phyloP scores from a whole-genome alignment of 371 early-diverging fungal species.

The Mucor plumbeus region DNA sequence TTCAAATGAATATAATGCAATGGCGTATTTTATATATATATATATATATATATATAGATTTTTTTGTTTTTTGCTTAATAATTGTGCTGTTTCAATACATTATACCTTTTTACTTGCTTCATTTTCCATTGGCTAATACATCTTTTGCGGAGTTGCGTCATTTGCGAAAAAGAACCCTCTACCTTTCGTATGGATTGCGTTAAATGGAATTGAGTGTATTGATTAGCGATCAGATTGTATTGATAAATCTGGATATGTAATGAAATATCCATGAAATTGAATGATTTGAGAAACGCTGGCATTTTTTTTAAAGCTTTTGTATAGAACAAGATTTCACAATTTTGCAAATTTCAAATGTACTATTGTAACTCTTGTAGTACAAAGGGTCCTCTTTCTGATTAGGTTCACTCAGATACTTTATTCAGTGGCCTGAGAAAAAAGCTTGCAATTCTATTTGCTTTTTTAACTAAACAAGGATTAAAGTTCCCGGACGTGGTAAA shows the following conservation, averaged over 20 bases:
- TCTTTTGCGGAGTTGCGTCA: conserved; percentile 12
- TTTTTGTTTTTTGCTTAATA: conserved; percentile 6
- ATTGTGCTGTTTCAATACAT: conserved; percentile 1
- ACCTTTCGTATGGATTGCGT: too few relatives aligned
- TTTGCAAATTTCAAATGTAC: neutral
- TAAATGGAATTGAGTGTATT: neutral
- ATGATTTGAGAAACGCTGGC: neutral
- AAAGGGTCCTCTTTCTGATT: conserved; percentile 1
- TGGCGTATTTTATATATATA: too few relatives aligned
- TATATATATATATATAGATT: too few relatives aligned
- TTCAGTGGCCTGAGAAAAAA: neutral
- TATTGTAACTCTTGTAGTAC: neutral
- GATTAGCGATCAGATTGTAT: neutral
- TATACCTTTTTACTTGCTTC: neutral
- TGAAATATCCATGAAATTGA: too few relatives aligned
- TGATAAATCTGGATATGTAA: neutral
- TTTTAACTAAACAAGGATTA: neutral
- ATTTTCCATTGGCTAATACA: conserved; percentile 3
- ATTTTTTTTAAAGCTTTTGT: too few relatives aligned
- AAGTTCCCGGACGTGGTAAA: neutral
- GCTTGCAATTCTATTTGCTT: neutral
- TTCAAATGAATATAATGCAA: too few relatives aligned
- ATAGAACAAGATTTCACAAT: neutral
- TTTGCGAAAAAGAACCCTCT: neutral
- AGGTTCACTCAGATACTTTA: neutral